These are phyloP conservation scores for Rhizopogon sp. DNA, from an alignment of 768 basidiomycete species.

Conservation along the genomic window DNA sequence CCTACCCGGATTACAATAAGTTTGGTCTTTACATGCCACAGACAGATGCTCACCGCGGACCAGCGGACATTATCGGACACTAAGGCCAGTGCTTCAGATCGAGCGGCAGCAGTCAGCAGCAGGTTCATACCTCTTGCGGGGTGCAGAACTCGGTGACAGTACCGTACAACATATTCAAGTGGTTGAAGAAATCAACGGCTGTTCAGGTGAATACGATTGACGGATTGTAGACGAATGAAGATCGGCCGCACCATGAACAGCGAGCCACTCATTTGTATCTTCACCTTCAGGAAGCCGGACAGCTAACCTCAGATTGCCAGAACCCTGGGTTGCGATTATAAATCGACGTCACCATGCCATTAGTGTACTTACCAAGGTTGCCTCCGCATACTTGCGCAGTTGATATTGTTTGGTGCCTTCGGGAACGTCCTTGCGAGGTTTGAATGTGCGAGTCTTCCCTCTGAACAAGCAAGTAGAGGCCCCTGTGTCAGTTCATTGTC, in stretches of 20 bases:
- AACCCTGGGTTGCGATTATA: conserved; percentile 53
- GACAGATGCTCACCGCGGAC: conserved; percentile 62
- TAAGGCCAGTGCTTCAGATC: conserved; percentile 24
- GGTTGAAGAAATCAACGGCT: conserved; percentile 99
- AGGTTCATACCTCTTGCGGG: conserved; percentile 67
- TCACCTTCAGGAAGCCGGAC: conserved; percentile 96
- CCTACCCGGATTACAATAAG: conserved; percentile 33
- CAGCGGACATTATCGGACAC: conserved; percentile 97
- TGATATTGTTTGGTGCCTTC: conserved; percentile 98
- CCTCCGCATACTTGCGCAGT: conserved; percentile 94
- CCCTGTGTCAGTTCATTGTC: conserved; percentile 9
- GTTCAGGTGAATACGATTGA: conserved; percentile 2
- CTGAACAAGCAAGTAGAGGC: conserved; percentile 32
- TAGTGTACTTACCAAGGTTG: conserved; percentile 62
- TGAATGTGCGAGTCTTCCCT: conserved; percentile 92
- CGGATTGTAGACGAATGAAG: background rate
- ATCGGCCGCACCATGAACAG: conserved; percentile 78
- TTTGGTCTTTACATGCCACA: background rate
- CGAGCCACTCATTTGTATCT: conserved; percentile 98
- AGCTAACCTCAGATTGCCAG: conserved; percentile 89
- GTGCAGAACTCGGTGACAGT: conserved; percentile 99
- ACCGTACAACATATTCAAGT: conserved; percentile 98
- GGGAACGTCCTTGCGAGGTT: conserved; percentile 90
- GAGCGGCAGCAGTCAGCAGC: conserved; percentile 2
- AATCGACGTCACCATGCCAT: conserved; percentile 1